Conservation (phyloP, 2,329 filamentous ascomycete species). For the Phaeosphaeriaceae sp. region DNA sequence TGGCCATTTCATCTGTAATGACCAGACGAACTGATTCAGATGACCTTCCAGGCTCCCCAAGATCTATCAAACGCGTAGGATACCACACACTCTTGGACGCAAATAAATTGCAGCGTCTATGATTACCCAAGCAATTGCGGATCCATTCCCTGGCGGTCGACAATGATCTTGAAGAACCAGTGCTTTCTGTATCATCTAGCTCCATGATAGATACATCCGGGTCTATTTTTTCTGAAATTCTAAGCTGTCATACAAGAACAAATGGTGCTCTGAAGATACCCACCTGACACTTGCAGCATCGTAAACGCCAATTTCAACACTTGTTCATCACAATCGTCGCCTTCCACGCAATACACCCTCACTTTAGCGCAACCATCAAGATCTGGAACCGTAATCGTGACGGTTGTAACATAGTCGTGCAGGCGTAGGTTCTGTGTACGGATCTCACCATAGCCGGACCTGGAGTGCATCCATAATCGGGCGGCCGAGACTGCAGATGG, state of each 20-base stretch:
- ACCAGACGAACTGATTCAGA: not conserved
- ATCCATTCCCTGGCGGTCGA: not conserved
- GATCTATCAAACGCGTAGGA: not conserved
- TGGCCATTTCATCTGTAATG: not conserved
- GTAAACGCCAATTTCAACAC: not conserved
- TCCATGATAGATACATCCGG: not conserved
- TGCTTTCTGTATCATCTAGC: not conserved
- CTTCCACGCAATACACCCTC: not conserved
- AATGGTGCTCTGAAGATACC: too few relatives aligned
- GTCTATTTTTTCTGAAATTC: not conserved
- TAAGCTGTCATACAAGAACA: not conserved
- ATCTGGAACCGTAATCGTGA: not conserved
- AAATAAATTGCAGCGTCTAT: not conserved
- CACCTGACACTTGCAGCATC: not conserved
- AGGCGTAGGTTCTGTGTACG: not conserved
- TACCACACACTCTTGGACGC: not conserved
- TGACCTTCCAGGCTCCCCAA: not conserved
- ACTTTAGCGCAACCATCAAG: not conserved
- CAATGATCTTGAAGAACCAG: not conserved
- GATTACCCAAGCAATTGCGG: not conserved
- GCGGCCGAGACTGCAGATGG: too few relatives aligned
- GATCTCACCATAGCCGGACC: not conserved
- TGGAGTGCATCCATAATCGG: too few relatives aligned
- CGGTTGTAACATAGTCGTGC: not conserved
- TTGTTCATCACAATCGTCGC: not conserved